These are phyloP conservation scores for Epicoccum sorghinum DNA, from an alignment of 2,329 filamentous ascomycete species.

Conservation along the genomic window DNA sequence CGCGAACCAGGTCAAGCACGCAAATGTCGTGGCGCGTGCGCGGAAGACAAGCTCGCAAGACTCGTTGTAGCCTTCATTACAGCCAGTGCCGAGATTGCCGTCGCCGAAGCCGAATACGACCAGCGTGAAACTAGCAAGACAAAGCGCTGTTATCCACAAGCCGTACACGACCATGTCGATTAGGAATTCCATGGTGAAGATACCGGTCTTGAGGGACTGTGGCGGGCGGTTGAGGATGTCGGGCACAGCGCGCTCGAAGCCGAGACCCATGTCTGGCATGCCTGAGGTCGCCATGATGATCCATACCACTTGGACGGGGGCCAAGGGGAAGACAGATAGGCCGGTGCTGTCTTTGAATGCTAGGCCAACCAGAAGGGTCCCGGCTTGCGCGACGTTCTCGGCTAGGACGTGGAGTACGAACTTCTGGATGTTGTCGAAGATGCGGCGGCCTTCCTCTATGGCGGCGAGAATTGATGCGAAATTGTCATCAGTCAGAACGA, in stretches of 20 bases:
- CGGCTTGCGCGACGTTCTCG: conserved; percentile 84
- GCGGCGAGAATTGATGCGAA: conserved; percentile 85
- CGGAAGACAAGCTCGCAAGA: conserved; percentile 46
- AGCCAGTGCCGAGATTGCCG: conserved; percentile 41
- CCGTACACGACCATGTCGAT: conserved; percentile 49
- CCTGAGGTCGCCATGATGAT: conserved; percentile 93
- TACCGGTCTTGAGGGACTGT: conserved; percentile 56
- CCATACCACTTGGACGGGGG: conserved; percentile 88
- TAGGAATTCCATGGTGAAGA: conserved; percentile 48
- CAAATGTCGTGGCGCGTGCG: conserved; percentile 75
- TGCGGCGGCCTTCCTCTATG: conserved; percentile 80
- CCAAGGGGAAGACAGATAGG: conserved; percentile 83
- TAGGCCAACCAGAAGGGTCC: conserved; percentile 79
- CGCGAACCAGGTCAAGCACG: conserved; percentile 76
- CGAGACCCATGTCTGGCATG: conserved; percentile 80
- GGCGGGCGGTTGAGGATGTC: conserved; percentile 84
- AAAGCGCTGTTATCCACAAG: conserved; percentile 43
- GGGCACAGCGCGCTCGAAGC: conserved; percentile 74
- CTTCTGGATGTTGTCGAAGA: conserved; percentile 90
- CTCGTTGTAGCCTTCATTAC: conserved; percentile 42
- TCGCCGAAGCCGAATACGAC: conserved; percentile 45
- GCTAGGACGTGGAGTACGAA: conserved; percentile 78
- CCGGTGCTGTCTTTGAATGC: conserved; percentile 75
- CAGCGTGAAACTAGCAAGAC: conserved; percentile 42
- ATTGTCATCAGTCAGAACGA: conserved; percentile 87